Base-by-base conservation (phyloP, 2,329 filamentous ascomycete species). In the Aspergillus phoenicis region DNA sequence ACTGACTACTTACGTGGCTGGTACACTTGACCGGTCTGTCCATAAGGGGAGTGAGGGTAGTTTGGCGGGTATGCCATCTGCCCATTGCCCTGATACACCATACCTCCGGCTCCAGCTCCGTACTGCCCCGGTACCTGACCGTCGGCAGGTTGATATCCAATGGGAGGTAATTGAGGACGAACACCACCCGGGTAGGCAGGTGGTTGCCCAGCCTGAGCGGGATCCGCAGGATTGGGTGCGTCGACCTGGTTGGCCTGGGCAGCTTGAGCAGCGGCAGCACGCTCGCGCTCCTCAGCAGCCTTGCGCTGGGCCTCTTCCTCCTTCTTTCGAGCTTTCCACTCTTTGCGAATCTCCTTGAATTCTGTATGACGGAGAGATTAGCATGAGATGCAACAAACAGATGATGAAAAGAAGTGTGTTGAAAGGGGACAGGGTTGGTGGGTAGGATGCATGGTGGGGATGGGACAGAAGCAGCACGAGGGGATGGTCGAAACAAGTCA, bases 251-350 rank as follows among this genome's bases (percentile, higher is more conserved):
- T 75, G 53, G 72, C 72, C 62, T 76, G 74, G 13, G 69, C 71
- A 47, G 82, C 82, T 33, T 83, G 82, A 5, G 84, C 88, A 30
- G 85, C 85, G 10, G 85, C 76, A 88, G 88, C 59, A 62, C 93
- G 90, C 64, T 88, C 85, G 66, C 89, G 85, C 73, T 97, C 93
- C 66, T 98, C 94, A 8, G 93, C 91, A 11, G 90, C 90, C 82
- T 97, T 97, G 73, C 93, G 91, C 70, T 87, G 85, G 55, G 89
- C 89, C 67, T 98, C 94, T 71, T 98, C 94, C 77, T 98, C 95
- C 91, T 99, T 99, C 87, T 98, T 98, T 73, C 95, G 92, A 41
- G 91, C 91, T 82, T 98, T 99, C 95, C 95, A 99, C 74, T 98
- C 94, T 75, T 98, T 98, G 65, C 95, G 91, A 62, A 98, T 97